Evolutionary conservation across 345 rosid species (phyloP).

Genomic region (Syzygium aqueum): DNA sequence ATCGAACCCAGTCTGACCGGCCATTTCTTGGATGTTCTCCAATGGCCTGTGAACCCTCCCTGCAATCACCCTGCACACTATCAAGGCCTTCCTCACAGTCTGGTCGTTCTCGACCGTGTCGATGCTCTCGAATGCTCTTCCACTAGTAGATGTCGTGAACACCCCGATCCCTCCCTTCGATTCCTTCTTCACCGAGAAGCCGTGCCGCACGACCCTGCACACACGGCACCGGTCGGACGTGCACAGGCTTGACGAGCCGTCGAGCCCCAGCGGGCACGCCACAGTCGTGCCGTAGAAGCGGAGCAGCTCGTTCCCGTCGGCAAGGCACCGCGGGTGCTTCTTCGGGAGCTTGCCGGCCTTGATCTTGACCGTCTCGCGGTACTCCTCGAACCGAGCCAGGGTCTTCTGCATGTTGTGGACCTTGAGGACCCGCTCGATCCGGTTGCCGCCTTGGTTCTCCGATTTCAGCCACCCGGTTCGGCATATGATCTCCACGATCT

Average conservation of each 20-base stretch:
- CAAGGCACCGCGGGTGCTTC: slow-evolving; percentile 93
- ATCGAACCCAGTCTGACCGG: slow-evolving; percentile 83
- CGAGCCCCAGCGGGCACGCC: slow-evolving; percentile 79
- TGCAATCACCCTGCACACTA: slow-evolving; percentile 92
- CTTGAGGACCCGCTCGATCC: slow-evolving; percentile 87
- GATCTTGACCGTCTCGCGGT: slow-evolving; percentile 77
- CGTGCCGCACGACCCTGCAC: slow-evolving; percentile 65
- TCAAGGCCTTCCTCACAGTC: slow-evolving; percentile 60
- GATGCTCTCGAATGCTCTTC: slow-evolving; percentile 75
- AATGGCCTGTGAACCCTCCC: slow-evolving; percentile 94
- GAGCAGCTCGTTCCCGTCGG: slow-evolving; percentile 92
- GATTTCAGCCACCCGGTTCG: slow-evolving; percentile 85
- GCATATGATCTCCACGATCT: slow-evolving; percentile 97
- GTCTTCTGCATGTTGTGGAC: slow-evolving; percentile 96
- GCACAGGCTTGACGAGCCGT: slow-evolving; percentile 75
- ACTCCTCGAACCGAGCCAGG: slow-evolving; percentile 83
- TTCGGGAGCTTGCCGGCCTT: slow-evolving; percentile 35
- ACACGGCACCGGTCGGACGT: slow-evolving; percentile 70
- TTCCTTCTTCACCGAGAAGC: slow-evolving; percentile 79
- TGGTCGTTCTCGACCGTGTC: slow-evolving; percentile 24
- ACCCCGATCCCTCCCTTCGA: slow-evolving; percentile 75
- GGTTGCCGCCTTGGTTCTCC: slow-evolving; percentile 64
- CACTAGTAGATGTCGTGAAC: slow-evolving; percentile 92
- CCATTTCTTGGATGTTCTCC: slow-evolving; percentile 78
- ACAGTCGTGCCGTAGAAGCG: slow-evolving; percentile 86